Conservation (phyloP, 2,329 filamentous ascomycete genomes). For the Camillea tinctor region DNA sequence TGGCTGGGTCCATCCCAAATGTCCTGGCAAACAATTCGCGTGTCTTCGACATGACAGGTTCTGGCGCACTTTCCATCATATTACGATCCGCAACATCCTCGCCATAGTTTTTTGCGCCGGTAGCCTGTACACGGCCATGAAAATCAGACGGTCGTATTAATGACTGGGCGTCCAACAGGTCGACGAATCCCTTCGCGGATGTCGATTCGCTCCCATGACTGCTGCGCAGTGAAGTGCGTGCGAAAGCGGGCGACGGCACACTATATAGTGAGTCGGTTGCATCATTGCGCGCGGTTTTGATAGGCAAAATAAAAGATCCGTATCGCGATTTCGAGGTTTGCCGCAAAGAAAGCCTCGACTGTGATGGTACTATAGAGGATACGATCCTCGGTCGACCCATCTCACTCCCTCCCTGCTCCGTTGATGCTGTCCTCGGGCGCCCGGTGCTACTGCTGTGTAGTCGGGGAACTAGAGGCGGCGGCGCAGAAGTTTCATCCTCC, state of each 20-base stretch:
- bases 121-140: slow-evolving; percentile 45
- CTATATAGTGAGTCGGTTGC: slow-evolving; percentile 15
- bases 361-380: slow-evolving; percentile 11
- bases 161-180: slow-evolving; percentile 58
- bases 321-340: slow-evolving; percentile 23
- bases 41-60: slow-evolving; percentile 35
- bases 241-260: slow-evolving; percentile 21
- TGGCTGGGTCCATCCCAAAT: slow-evolving; percentile 1
- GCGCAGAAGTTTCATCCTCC: slow-evolving; percentile 27
- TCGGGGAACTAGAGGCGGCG: slow-evolving; percentile 30
- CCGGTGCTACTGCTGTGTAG: slow-evolving; percentile 29
- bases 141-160: slow-evolving; percentile 50
- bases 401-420: slow-evolving; percentile 9
- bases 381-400: slow-evolving; percentile 14
- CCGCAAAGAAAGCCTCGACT: slow-evolving; percentile 7
- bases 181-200: slow-evolving; percentile 40
- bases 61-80: slow-evolving; percentile 38
- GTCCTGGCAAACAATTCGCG: slow-evolving; percentile 36
- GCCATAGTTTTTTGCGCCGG: slow-evolving; percentile 55
- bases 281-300: slow-evolving; percentile 18
- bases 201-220: slow-evolving; percentile 15
- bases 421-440: slow-evolving; percentile 39
- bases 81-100: slow-evolving; percentile 67
- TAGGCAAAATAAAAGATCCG: slow-evolving; percentile 27
- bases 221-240: slow-evolving; percentile 35